These are phyloP conservation scores for Tolypocladium sp. DNA, from an alignment of 2,329 filamentous ascomycete genomes.

Conservation along the genomic window DNA sequence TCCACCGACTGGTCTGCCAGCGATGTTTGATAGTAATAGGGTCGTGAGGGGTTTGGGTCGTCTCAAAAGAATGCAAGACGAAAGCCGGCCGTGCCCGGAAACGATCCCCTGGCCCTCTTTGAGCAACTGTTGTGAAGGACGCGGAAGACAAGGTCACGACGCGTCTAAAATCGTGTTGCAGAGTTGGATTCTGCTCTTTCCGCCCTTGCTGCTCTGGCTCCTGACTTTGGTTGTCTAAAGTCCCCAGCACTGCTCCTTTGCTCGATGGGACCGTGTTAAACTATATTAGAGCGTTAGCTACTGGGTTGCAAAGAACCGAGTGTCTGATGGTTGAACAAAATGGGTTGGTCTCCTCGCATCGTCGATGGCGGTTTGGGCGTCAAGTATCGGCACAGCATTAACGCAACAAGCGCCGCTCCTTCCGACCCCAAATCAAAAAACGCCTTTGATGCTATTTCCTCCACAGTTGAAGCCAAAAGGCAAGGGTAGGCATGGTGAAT, in stretches of 20 bases:
- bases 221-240: background rate
- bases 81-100: background rate
- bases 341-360: background rate
- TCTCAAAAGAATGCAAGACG: background rate
- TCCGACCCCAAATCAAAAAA: background rate
- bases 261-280: background rate
- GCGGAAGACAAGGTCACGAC: background rate
- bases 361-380: background rate
- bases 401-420: background rate
- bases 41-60: background rate
- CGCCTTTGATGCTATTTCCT: background rate
- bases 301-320: background rate
- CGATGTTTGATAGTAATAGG: background rate
- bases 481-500: background rate
- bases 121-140: background rate
- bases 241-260: background rate
- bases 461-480: background rate
- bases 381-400: too few species aligned
- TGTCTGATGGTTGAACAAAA: background rate
- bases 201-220: background rate
- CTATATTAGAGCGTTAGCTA: background rate
- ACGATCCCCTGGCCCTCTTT: background rate
- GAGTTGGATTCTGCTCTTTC: background rate
- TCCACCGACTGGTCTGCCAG: background rate
- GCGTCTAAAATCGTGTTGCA: background rate